Conservation (phyloP, 768 basidiomycete genomes). For the Macrolepiota dolichaula region DNA sequence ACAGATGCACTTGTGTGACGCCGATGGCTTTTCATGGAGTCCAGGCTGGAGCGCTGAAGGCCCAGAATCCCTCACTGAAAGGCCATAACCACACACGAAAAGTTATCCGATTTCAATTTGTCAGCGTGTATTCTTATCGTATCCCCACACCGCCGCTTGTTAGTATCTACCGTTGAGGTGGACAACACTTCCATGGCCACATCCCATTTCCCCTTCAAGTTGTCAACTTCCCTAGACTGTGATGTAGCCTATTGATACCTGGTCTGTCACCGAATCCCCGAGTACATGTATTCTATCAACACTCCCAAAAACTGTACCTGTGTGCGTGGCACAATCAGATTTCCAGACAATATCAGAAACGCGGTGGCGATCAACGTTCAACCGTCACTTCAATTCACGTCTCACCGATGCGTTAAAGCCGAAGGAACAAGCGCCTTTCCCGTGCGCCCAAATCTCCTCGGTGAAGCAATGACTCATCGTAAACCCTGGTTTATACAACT, state of each 20-base stretch:
- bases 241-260: not conserved
- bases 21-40: not conserved
- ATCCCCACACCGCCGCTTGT: not conserved
- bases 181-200: too few species aligned
- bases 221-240: too few species aligned
- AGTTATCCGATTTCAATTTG: not conserved
- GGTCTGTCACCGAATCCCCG: not conserved
- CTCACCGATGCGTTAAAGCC: too few species aligned
- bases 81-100: not conserved
- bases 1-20: not conserved
- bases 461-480: not conserved
- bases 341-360: not conserved
- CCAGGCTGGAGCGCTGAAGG: not conserved
- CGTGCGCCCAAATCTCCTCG: constrained; percentile 8
- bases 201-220: too few species aligned
- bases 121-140: not conserved
- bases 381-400: not conserved
- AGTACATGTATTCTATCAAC: not conserved
- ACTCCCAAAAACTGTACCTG: too few species aligned
- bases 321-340: not conserved
- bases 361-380: not conserved
- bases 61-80: not conserved
- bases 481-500: not conserved
- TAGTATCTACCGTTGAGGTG: too few species aligned
- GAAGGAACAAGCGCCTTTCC: not conserved